Evolutionary conservation across 2,329 filamentous ascomycete species (phyloP).

Genomic region (Colletotrichum ledebouriae): DNA sequence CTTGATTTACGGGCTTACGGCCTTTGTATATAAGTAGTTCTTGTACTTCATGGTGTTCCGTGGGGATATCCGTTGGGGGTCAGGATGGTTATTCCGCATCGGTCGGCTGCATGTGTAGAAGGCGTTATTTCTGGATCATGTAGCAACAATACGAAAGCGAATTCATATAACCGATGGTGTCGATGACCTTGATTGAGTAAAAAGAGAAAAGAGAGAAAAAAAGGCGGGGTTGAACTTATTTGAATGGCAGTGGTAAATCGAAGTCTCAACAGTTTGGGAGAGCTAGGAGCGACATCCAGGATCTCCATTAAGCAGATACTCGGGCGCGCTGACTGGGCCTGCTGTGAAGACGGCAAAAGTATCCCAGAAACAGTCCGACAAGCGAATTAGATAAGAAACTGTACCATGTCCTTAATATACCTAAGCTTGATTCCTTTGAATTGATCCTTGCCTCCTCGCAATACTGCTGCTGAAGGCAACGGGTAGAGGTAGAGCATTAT

Average conservation of each 20-base stretch:
- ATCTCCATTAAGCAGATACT: slow-evolving; percentile 15
- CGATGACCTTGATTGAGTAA: too few species aligned
- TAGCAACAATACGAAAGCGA: slow-evolving; percentile 1
- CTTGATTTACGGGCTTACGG: slow-evolving; percentile 12
- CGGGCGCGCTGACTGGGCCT: background rate
- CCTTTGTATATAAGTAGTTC: slow-evolving; percentile 34
- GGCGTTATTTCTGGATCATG: slow-evolving; percentile 26
- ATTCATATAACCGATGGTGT: background rate
- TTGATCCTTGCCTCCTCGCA: background rate
- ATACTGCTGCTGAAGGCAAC: background rate
- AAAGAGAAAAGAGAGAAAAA: background rate
- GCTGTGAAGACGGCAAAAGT: too few species aligned
- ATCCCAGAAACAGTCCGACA: too few species aligned
- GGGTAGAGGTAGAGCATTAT: slow-evolving; percentile 12
- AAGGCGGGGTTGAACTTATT: background rate
- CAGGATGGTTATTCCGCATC: slow-evolving; percentile 32
- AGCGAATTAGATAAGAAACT: too few species aligned
- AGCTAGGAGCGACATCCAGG: background rate
- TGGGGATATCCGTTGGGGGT: slow-evolving; percentile 37
- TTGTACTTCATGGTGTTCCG: slow-evolving; percentile 28
- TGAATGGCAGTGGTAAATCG: background rate
- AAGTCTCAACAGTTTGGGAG: slow-evolving; percentile 23
- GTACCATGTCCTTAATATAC: too few species aligned
- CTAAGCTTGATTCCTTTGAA: background rate
- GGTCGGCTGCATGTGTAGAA: slow-evolving; percentile 34